Base-by-base conservation (phyloP, 2,329 filamentous ascomycete species). In the Cladophialophora chaetospira region DNA sequence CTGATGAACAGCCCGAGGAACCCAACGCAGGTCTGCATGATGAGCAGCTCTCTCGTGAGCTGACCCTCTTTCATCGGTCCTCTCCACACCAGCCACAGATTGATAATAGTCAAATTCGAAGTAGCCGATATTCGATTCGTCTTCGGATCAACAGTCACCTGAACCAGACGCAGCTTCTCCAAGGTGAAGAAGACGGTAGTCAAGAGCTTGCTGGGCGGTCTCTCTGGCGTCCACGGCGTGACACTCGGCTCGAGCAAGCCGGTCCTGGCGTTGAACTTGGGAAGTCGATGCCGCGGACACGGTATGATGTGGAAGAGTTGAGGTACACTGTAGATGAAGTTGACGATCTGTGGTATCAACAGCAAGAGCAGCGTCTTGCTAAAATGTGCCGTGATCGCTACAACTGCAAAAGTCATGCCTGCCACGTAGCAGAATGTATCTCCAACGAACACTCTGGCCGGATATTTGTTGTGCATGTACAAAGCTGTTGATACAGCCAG, bases 351-450 rank as follows among this genome's bases (percentile, higher is more conserved):
- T 11, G 94, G 94, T 35, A 96, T 81, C 65, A 99, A 88, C 6
- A 99, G 81, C 48, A 99, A 82, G 54, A 96, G 82, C 43, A 99
- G 82, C 0, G 94, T 99, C 77, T 99, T 99, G 78, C 89, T 95
- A 77, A 99, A 99, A 77, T 99, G 94, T 21, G 94, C 94, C 50
- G 97, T 82, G 69, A 99, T 97, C 62, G 91, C 91, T 63, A 97
- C 94, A 42, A 97, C 92, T 52, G 93, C 94, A 71, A 99, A 99
- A 35, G 97, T 89, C 91, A 99, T 99, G 65, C 94, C 94, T 0
- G 94, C 94, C 73, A 99, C 97, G 77, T 99, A 99, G 81, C 94
- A 99, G 81, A 97, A 99, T 3, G 94, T 99, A 74, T 99, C 94
- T 54, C 94, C 94, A 8, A 97, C 93, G 69, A 99, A 99, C 8